Evolutionary conservation across 2,329 filamentous ascomycete genomes (phyloP), one percentile per base, ranked within the genome.

Genomic region (Clonostachys sp.): DNA sequence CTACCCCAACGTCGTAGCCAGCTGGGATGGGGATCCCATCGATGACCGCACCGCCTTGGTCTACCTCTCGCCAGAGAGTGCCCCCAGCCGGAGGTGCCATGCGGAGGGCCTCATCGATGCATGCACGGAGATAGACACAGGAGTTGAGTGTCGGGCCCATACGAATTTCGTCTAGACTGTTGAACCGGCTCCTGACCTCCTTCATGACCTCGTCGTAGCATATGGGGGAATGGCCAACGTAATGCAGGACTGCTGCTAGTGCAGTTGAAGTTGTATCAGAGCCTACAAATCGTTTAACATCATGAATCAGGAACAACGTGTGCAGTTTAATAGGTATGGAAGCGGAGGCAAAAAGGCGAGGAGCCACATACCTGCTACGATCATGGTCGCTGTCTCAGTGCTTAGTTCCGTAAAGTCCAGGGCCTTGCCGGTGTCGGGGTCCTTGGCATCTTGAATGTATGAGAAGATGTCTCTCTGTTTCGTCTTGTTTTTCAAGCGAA

Each of bases 391-490:
- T 64, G 53, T 72, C 68, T 35, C 67, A 61, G 51, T 49, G 63
- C 70, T 69, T 9, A 75, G 63, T 48, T 75, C 71, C 9, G 60
- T 62, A 0, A 63, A 66, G 12, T 58, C 66, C 13, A 74, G 64
- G 0, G 65, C 65, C 34, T 71, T 64, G 46, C 68, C 70, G 0
- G 70, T 71, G 51, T 73, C 67, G 1, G 71, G 69, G 41, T 75
- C 71, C 46, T 68, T 68, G 35, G 68, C 67, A 48, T 73, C 65
- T 34, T 74, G 58, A 18, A 75, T 59, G 49, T 73, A 73, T 47
- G 72, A 67, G 54, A 75, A 73, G 52, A 75, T 72, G 46, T 75
- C 71, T 49, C 67, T 71, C 45, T 70, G 70, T 36, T 62, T 61
- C 38, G 66, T 41, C 5, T 34, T 18, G 5, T 14, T 40, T 10